Evolutionary conservation across 1,284 basidiomycete genomes (phyloP).

Genomic region (Sparassis latifolia): DNA sequence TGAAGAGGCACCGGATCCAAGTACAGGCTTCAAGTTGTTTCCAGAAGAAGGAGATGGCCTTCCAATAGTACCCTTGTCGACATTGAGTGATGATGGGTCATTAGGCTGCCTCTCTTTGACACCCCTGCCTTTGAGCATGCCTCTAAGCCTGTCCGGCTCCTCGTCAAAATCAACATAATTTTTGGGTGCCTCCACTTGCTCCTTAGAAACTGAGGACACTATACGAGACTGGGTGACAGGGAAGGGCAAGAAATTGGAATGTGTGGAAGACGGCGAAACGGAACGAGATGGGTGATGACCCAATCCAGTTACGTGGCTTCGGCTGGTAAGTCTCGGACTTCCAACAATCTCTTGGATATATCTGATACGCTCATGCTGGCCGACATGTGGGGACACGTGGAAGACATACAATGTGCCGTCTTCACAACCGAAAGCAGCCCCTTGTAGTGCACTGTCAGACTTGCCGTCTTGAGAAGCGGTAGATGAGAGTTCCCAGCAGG

Average conservation of each 20-base stretch:
- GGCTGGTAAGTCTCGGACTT: conserved; percentile 20
- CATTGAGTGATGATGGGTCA: conserved; percentile 24
- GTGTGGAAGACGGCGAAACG: conserved; percentile 26
- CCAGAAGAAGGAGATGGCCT: not conserved
- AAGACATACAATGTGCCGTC: conserved; percentile 32
- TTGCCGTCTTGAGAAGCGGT: not conserved
- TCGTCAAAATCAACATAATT: conserved; percentile 75
- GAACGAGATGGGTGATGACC: conserved; percentile 25
- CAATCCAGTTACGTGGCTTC: conserved; percentile 21
- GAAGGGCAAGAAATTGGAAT: conserved; percentile 24
- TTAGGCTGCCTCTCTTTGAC: conserved; percentile 34
- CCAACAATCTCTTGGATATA: conserved; percentile 7
- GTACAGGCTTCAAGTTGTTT: not conserved
- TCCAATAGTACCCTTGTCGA: conserved; percentile 7
- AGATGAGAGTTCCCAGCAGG: not conserved
- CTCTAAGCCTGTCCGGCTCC: conserved; percentile 67
- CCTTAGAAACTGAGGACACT: conserved; percentile 60
- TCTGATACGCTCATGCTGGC: conserved; percentile 2
- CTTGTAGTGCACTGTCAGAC: not conserved
- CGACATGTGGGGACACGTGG: conserved; percentile 3
- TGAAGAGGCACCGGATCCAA: conserved; percentile 3
- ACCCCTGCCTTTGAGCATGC: conserved; percentile 50
- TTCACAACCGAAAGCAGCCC: conserved; percentile 21
- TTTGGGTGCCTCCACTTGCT: conserved; percentile 65
- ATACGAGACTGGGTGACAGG: conserved; percentile 43